Base-by-base conservation (phyloP, 129 eudicot species). In the Ambrosia trifida region DNA sequence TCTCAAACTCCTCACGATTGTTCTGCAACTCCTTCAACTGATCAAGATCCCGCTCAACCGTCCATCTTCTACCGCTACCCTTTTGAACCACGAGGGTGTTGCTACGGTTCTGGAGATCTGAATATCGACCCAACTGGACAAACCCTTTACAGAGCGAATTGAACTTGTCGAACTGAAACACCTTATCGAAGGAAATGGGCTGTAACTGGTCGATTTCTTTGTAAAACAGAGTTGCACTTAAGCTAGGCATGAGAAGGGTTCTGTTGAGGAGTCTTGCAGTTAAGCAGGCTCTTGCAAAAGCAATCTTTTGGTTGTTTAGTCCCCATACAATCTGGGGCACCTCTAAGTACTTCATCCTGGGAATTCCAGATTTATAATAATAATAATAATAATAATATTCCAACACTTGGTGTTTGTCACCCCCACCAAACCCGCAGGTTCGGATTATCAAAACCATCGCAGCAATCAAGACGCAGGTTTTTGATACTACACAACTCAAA, bases 251-350 rank as follows among this genome's bases (percentile, higher is more conserved):
- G 78, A 94, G 69, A 64, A 94, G 89, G 14, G 97, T 90, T 38
- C 99, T 71, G 46, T 90, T 94, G 38, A 94, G 79, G 85, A 79
- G 61, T 75, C 94, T 79, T 38, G 99, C 97, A 14, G 97, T 90
- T 63, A 90, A 76, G 60, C 99, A 94, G 57, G 97, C 96, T 86
- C 99, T 82, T 4, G 99, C 99, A 69, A 94, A 90, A 3, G 97
- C 99, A 53, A 94, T 94, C 56, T 94, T 94, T 64, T 94, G 99
- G 70, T 94, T 94, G 76, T 94, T 94, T 65, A 94, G 78, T 24
- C 99, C 99, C 99, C 99, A 94, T 1, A 94, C 83, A 50, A 94
- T 94, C 65, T 94, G 99, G 41, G 99, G 99, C 24, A 88, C 97
- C 78, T 94, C 94, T 72, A 94, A 46, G 46, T 82, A 90, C 82